phyloP scores from a whole-genome alignment of 1,284 basidiomycete species.

The Trametes pubescens region DNA sequence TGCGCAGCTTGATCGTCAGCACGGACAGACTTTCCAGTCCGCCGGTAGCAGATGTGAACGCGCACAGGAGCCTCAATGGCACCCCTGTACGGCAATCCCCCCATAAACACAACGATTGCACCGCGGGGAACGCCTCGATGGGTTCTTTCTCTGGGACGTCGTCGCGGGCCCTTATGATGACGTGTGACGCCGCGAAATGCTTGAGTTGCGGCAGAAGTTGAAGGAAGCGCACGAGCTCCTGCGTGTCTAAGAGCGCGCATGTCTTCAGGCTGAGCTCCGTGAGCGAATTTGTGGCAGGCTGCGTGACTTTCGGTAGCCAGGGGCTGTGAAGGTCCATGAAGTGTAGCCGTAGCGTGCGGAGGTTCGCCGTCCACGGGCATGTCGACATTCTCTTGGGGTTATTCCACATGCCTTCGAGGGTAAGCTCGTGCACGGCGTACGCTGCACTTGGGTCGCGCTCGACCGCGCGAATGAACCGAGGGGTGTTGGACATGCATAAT shows the following conservation, averaged over 20 bases:
- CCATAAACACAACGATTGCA: background rate
- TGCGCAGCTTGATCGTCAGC: constrained; percentile 4
- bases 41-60: background rate
- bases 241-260: background rate
- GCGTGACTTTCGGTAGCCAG: constrained; percentile 1
- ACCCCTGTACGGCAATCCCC: background rate
- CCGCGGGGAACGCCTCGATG: background rate
- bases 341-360: constrained; percentile 16
- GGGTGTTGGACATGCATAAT: constrained; percentile 12
- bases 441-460: constrained; percentile 25
- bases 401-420: constrained; percentile 3
- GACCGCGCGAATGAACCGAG: constrained; percentile 17
- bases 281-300: background rate
- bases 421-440: constrained; percentile 23
- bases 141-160: background rate
- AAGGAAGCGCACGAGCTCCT: background rate
- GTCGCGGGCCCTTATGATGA: background rate
- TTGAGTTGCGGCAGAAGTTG: background rate
- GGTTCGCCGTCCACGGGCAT: background rate
- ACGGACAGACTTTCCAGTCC: background rate
- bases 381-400: background rate
- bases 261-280: constrained; percentile 9
- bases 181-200: background rate
- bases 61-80: background rate
- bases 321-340: constrained; percentile 8